Conservation (phyloP, 805 yeast genomes). For the Lipomyces orientalis region DNA sequence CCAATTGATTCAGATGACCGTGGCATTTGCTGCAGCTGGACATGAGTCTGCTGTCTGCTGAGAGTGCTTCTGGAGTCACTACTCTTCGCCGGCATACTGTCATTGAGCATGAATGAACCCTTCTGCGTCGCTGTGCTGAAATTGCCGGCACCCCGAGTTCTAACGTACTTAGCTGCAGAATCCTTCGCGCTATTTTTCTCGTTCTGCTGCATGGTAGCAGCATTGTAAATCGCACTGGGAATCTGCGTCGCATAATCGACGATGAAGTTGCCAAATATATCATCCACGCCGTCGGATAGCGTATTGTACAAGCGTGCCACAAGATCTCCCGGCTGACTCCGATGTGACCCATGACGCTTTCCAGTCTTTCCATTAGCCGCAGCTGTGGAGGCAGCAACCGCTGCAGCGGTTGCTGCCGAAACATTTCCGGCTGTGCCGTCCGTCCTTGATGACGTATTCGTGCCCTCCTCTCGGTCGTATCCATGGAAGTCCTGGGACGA, state of each 20-base stretch:
- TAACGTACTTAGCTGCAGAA: conserved; percentile 1
- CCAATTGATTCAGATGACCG: not conserved
- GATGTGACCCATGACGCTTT: not conserved
- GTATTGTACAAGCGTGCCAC: conserved; percentile 30
- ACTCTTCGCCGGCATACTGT: not conserved
- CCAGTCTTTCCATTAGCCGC: not conserved
- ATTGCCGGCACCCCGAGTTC: conserved; percentile 19
- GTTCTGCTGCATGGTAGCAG: conserved; percentile 5
- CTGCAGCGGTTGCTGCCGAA: conserved; percentile 22
- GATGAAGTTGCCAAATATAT: conserved; percentile 31
- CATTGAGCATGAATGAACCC: conserved; percentile 1
- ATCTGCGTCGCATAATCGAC: conserved; percentile 35
- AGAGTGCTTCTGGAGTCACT: conserved; percentile 6
- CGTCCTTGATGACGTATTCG: not conserved
- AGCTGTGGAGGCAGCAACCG: conserved; percentile 22
- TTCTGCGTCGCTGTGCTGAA: conserved; percentile 14
- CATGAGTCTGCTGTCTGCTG: conserved; percentile 1
- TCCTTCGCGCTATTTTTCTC: not conserved
- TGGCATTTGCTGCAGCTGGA: conserved; percentile 3
- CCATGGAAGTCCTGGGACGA: conserved; percentile 54
- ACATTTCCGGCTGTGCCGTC: conserved; percentile 5
- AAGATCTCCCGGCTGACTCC: conserved; percentile 24
- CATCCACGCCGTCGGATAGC: conserved; percentile 35
- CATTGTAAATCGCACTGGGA: conserved; percentile 20
- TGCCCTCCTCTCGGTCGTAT: conserved; percentile 3